Conservation (phyloP, 2,329 filamentous ascomycete species). For the Hypoxylon sp. region DNA sequence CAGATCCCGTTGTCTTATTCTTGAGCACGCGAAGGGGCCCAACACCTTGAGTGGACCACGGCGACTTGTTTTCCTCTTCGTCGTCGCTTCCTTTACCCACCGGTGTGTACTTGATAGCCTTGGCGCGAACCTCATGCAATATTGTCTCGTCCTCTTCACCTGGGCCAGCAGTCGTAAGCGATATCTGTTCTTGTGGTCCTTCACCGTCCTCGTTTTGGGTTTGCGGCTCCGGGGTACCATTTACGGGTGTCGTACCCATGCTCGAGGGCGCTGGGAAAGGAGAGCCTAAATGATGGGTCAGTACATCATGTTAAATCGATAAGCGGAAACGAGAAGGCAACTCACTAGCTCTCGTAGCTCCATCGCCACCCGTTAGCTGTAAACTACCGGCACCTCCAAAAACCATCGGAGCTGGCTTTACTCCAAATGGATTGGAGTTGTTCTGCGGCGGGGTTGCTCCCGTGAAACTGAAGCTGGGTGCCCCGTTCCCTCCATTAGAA, state of each 20-base stretch:
- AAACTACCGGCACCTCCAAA: slow-evolving; percentile 42
- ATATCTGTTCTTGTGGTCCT: slow-evolving; percentile 74
- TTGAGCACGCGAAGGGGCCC: slow-evolving; percentile 79
- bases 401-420: slow-evolving; percentile 46
- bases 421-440: slow-evolving; percentile 46
- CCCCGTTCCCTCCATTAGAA: slow-evolving; percentile 45
- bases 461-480: slow-evolving; percentile 55
- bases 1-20: slow-evolving; percentile 74
- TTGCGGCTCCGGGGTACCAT: slow-evolving; percentile 69
- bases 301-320: slow-evolving; percentile 9
- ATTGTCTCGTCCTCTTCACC: slow-evolving; percentile 79
- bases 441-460: slow-evolving; percentile 47
- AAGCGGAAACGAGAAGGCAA: slow-evolving; percentile 26
- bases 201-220: slow-evolving; percentile 59
- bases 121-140: slow-evolving; percentile 76
- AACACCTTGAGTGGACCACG: slow-evolving; percentile 77
- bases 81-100: slow-evolving; percentile 59
- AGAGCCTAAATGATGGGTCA: slow-evolving; percentile 43
- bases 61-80: slow-evolving; percentile 63
- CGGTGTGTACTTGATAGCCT: slow-evolving; percentile 71
- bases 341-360: slow-evolving; percentile 59
- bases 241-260: slow-evolving; percentile 69
- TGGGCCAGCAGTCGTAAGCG: slow-evolving; percentile 73
- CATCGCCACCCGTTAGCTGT: slow-evolving; percentile 51
- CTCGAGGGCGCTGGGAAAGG: slow-evolving; percentile 69